These are phyloP conservation scores for Mycena vulgaris DNA, from an alignment of 768 basidiomycete genomes.

Conservation along the genomic window DNA sequence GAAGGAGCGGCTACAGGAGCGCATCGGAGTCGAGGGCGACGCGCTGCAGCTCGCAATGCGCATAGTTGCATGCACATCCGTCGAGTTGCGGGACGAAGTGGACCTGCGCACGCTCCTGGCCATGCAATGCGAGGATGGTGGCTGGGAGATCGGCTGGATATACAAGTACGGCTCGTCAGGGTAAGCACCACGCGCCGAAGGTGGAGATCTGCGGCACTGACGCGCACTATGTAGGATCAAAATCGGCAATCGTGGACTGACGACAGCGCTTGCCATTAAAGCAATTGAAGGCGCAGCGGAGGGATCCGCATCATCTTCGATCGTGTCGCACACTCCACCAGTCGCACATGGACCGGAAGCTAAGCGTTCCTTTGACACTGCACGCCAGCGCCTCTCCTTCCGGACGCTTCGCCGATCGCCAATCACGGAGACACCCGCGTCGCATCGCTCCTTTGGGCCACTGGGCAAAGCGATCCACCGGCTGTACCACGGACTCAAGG, in stretches of 20 bases:
- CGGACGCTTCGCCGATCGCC: background rate
- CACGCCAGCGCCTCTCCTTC: constrained; percentile 18
- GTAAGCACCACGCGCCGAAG: background rate
- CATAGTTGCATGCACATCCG: constrained; percentile 59
- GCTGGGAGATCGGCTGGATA: constrained; percentile 70
- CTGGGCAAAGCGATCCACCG: constrained; percentile 7
- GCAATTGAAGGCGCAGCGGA: constrained; percentile 53
- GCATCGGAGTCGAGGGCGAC: constrained; percentile 64
- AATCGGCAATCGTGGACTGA: constrained; percentile 70
- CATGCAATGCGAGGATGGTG: constrained; percentile 69
- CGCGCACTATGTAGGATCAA: constrained; percentile 42
- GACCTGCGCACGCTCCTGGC: constrained; percentile 63
- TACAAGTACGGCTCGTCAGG: constrained; percentile 68
- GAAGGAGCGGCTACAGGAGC: constrained; percentile 63
- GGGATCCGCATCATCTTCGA: constrained; percentile 8
- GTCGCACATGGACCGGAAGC: background rate
- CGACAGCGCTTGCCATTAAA: constrained; percentile 68
- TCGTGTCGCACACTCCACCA: constrained; percentile 1
- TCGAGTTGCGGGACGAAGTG: constrained; percentile 58
- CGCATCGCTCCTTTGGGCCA: constrained; percentile 1
- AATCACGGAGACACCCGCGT: background rate
- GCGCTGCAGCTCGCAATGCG: constrained; percentile 73
- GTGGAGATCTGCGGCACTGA: too few species aligned
- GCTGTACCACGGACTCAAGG: constrained; percentile 23
- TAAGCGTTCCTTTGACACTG: background rate